phyloP scores from a whole-genome alignment of 305 asterid species.

The Fraxinus ornus region DNA sequence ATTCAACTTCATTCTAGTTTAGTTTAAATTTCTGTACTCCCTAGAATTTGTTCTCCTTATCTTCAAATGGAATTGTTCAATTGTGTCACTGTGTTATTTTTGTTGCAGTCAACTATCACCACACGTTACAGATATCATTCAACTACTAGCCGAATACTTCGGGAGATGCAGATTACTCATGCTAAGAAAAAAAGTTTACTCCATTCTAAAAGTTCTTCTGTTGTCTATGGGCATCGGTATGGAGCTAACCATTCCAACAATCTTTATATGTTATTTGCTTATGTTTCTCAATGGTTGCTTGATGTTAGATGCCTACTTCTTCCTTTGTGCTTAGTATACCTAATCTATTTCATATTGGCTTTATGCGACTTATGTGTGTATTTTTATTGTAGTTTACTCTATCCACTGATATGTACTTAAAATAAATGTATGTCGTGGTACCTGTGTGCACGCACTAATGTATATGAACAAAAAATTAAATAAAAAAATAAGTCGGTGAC shows the following conservation, averaged over 20 bases:
- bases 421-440: too few species aligned
- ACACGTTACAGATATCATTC: slow-evolving; percentile 51
- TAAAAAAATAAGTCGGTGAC: too few species aligned
- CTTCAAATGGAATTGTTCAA: slow-evolving; percentile 3
- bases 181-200: slow-evolving; percentile 66
- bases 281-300: not conserved
- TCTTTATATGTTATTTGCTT: slow-evolving; percentile 1
- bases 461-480: too few species aligned
- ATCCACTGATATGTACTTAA: not conserved
- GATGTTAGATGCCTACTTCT: not conserved
- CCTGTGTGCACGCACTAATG: not conserved
- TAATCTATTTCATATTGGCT: not conserved
- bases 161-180: slow-evolving; percentile 54
- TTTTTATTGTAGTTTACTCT: not conserved
- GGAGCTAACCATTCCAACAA: slow-evolving; percentile 18
- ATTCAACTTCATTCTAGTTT: not conserved
- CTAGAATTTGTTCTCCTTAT: not conserved
- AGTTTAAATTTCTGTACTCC: slow-evolving; percentile 5
- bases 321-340: not conserved
- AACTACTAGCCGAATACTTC: slow-evolving; percentile 59
- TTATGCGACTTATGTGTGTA: not conserved
- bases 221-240: slow-evolving; percentile 82
- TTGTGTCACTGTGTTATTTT: slow-evolving; percentile 2
- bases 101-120: slow-evolving; percentile 81
- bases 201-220: slow-evolving; percentile 57